phyloP scores from a whole-genome alignment of 2,329 filamentous ascomycete species.

The Hypomyces rosellus region DNA sequence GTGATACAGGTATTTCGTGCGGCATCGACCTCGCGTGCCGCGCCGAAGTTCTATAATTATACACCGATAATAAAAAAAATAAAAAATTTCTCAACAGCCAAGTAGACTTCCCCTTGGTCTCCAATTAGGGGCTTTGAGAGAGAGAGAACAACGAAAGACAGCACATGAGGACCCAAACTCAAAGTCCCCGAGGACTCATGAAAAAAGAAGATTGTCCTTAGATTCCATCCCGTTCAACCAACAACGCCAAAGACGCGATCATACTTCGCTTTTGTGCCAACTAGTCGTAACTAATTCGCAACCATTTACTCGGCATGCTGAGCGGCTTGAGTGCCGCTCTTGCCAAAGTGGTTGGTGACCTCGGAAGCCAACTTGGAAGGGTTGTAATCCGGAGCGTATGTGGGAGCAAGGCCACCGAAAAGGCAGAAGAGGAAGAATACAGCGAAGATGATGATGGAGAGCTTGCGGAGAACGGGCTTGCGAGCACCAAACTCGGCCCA shows the following conservation, averaged over 20 bases:
- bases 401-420: slow-evolving; percentile 60
- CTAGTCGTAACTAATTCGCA: slow-evolving; percentile 1
- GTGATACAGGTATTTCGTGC: slow-evolving; percentile 29
- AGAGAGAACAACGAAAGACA: slow-evolving; percentile 20
- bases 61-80: slow-evolving; percentile 21
- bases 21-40: slow-evolving; percentile 29
- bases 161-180: slow-evolving; percentile 17
- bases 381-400: slow-evolving; percentile 50
- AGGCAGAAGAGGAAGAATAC: slow-evolving; percentile 63
- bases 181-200: slow-evolving; percentile 16
- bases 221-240: slow-evolving; percentile 26
- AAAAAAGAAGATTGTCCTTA: slow-evolving; percentile 18
- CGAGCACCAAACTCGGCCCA: slow-evolving; percentile 82
- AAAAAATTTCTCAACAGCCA: slow-evolving; percentile 19
- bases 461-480: slow-evolving; percentile 71
- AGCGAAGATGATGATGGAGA: slow-evolving; percentile 60
- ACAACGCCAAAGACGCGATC: slow-evolving; percentile 15
- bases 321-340: slow-evolving; percentile 17
- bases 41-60: slow-evolving; percentile 33
- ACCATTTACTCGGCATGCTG: slow-evolving; percentile 5
- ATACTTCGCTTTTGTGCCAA: slow-evolving; percentile 7
- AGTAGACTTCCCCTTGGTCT: slow-evolving; percentile 22
- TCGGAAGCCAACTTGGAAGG: slow-evolving; percentile 42
- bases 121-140: slow-evolving; percentile 22
- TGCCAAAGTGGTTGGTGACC: slow-evolving; percentile 45